A percentile compares a stretch with the other conserved stretches of the same genome.
These are phyloP conservation scores for Phytophthora podocarpi DNA, from an alignment of 352 stramenopile genomes.

Conservation along the genomic window DNA sequence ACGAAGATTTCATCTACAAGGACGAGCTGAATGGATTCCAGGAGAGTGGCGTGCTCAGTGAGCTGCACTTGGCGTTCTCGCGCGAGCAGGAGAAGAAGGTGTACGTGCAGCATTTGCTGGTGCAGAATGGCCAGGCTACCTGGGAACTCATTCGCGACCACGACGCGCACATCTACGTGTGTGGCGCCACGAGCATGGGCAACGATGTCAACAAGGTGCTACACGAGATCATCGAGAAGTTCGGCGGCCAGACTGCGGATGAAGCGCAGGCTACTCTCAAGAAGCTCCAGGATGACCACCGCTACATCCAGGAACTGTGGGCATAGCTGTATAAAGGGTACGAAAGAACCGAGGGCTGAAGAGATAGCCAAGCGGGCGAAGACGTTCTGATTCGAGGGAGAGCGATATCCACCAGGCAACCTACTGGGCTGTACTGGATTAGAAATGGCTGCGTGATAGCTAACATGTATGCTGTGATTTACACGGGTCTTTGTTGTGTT, in stretches of 20 bases:
- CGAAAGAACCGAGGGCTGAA: neutral
- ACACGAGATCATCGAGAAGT: conserved; percentile 78
- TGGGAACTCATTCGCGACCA: conserved; percentile 67
- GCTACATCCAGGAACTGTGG: conserved; percentile 98
- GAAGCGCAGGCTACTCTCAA: conserved; percentile 89
- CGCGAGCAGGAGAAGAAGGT: conserved; percentile 94
- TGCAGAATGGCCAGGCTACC: conserved; percentile 66
- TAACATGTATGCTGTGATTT: conserved; percentile 36
- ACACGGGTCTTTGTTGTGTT: conserved; percentile 9
- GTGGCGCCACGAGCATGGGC: conserved; percentile 97
- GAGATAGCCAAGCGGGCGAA: neutral
- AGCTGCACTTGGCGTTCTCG: conserved; percentile 96
- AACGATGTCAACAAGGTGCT: conserved; percentile 96
- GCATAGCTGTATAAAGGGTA: conserved; percentile 42
- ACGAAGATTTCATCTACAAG: conserved; percentile 92
- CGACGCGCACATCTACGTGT: conserved; percentile 96
- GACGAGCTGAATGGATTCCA: conserved; percentile 92
- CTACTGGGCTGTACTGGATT: conserved; percentile 18
- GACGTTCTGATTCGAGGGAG: conserved; percentile 7
- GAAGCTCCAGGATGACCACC: conserved; percentile 83
- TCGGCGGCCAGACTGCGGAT: conserved; percentile 51
- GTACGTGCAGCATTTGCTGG: conserved; percentile 98
- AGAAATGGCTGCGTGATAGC: conserved; percentile 25
- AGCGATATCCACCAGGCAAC: conserved; percentile 1
- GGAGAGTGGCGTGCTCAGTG: conserved; percentile 83